Percentiles rank a stretch among this genome's conserved stretches.
These are phyloP conservation scores for Pyrus hybrid DNA, from an alignment of 331 rosid genomes.

Conservation along the genomic window DNA sequence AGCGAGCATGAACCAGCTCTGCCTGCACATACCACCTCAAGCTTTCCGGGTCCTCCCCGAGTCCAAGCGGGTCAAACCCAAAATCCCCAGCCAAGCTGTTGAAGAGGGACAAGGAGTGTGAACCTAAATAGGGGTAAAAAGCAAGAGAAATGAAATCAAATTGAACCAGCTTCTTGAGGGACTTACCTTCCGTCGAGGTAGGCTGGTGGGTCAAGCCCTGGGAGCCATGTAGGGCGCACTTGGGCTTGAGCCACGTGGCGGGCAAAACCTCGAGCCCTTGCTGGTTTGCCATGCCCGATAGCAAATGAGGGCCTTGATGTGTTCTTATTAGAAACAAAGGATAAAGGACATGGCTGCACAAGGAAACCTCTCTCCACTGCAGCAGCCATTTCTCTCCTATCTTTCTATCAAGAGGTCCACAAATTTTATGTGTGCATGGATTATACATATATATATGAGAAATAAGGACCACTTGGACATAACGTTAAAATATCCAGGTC, in stretches of 20 bases:
- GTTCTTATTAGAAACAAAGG: slow-evolving; percentile 14
- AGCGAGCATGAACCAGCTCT: slow-evolving; percentile 79
- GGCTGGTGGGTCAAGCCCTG: slow-evolving; percentile 88
- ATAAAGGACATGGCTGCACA: slow-evolving; percentile 34
- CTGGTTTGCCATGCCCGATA: slow-evolving; percentile 20
- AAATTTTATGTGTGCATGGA: too few species aligned
- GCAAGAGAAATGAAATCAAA: not conserved
- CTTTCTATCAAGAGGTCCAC: slow-evolving; percentile 4
- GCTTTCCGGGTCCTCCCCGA: slow-evolving; percentile 81
- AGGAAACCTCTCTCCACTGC: slow-evolving; percentile 46
- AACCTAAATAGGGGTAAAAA: not conserved
- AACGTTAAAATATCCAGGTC: not conserved
- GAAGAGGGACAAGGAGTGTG: not conserved
- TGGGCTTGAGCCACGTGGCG: slow-evolving; percentile 35
- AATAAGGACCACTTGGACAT: slow-evolving; percentile 1
- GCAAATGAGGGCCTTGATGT: slow-evolving; percentile 15
- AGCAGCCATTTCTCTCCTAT: slow-evolving; percentile 40
- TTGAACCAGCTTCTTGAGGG: not conserved
- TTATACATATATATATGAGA: too few species aligned
- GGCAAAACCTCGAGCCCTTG: slow-evolving; percentile 10
- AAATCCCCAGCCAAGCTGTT: slow-evolving; percentile 75
- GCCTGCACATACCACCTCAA: slow-evolving; percentile 97
- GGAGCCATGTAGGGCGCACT: slow-evolving; percentile 83
- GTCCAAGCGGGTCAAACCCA: slow-evolving; percentile 97
- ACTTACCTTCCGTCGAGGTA: slow-evolving; percentile 84